Evolutionary conservation across 1,139 yeast species (phyloP).

Genomic region (Yamadazyma songkhlaensis): DNA sequence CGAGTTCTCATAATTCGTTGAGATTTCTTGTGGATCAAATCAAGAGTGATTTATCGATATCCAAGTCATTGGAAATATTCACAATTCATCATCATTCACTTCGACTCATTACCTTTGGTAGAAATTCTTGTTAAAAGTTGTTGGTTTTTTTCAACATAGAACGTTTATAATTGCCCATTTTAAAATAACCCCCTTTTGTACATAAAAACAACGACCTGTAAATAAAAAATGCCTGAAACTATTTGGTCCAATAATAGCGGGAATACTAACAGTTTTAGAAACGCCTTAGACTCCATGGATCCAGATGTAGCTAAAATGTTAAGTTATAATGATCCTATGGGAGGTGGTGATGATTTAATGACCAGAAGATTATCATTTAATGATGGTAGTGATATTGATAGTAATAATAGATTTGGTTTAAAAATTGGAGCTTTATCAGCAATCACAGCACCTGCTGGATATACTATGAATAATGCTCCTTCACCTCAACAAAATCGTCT

Average conservation of each 20-base stretch:
- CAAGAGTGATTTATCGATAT: background rate
- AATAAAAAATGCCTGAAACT: conserved; percentile 11
- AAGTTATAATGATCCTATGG: conserved; percentile 14
- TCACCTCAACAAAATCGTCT: conserved; percentile 17
- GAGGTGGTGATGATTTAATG: conserved; percentile 11
- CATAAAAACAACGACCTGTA: too few relatives aligned
- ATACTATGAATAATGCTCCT: conserved; percentile 2
- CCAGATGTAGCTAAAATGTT: conserved; percentile 17
- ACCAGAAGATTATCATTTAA: conserved; percentile 36
- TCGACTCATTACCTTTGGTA: too few relatives aligned
- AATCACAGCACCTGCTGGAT: conserved; percentile 34
- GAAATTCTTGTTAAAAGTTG: background rate
- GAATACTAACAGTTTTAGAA: conserved; percentile 9
- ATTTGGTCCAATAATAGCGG: conserved; percentile 15
- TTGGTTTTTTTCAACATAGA: background rate
- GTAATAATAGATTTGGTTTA: conserved; percentile 39
- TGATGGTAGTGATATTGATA: conserved; percentile 46
- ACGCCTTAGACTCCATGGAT: conserved; percentile 14
- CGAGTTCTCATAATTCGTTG: conserved; percentile 2
- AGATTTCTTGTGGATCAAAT: conserved; percentile 5
- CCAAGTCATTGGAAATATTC: background rate
- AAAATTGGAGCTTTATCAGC: conserved; percentile 50
- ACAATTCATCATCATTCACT: background rate
- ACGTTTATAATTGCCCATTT: background rate
- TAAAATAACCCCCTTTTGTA: too few relatives aligned